phyloP scores from a whole-genome alignment of 805 yeast species.

The Starmerella apis region DNA sequence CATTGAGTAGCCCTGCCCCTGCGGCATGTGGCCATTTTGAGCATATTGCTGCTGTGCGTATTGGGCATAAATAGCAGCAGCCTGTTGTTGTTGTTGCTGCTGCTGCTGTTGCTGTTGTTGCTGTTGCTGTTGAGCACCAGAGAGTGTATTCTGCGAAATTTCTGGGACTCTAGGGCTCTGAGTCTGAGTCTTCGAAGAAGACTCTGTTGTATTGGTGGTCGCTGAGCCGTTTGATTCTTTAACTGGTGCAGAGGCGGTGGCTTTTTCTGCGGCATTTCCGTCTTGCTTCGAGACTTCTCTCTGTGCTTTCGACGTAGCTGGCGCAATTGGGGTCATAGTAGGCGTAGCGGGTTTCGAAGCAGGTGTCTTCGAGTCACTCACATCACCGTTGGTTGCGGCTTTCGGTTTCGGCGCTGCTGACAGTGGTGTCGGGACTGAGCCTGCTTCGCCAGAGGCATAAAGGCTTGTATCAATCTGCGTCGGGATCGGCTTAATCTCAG shows the following conservation, averaged over 20 bases:
- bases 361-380: neutral
- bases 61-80: neutral
- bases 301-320: neutral
- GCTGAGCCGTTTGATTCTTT: neutral
- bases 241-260: neutral
- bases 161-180: neutral
- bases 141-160: neutral
- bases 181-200: neutral
- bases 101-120: too few relatives aligned
- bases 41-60: constrained; percentile 4
- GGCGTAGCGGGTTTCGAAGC: neutral
- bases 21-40: neutral
- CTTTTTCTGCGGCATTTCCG: neutral
- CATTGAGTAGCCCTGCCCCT: neutral
- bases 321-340: neutral
- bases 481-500: constrained; percentile 95
- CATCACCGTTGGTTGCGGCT: neutral
- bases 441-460: constrained; percentile 66
- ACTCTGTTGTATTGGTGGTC: neutral
- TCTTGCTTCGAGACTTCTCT: neutral
- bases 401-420: constrained; percentile 2
- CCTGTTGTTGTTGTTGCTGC: neutral
- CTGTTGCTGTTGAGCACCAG: neutral
- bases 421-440: constrained; percentile 1
- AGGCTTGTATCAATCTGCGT: constrained; percentile 78